A percentile compares a stretch with the other conserved stretches of the same genome.
Conservation (phyloP, 768 basidiomycete genomes). For the Hypholoma fasciculare region DNA sequence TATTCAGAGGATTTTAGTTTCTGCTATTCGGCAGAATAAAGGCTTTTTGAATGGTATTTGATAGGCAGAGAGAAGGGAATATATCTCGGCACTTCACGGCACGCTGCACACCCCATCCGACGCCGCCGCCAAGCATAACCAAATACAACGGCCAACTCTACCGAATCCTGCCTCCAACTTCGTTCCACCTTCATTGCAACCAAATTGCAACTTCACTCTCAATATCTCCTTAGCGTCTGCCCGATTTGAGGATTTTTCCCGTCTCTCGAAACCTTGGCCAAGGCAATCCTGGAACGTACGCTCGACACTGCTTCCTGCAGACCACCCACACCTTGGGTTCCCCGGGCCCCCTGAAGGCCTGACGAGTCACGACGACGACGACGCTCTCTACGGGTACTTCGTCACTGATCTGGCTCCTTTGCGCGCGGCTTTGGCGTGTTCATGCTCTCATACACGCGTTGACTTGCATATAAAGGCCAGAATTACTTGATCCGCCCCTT, state of each 20-base stretch:
- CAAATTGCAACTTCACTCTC: not conserved
- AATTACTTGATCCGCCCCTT: slow-evolving; percentile 90
- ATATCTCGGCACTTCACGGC: no score
- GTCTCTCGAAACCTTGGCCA: slow-evolving; percentile 47
- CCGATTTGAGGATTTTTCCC: slow-evolving; percentile 42
- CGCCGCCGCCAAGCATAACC: no score
- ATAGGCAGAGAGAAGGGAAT: no score
- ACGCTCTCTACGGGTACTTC: slow-evolving; percentile 50
- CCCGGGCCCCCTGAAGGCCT: no score
- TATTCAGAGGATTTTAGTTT: no score
- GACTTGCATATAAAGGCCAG: slow-evolving; percentile 84
- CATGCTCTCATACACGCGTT: slow-evolving; percentile 43
- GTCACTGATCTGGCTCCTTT: slow-evolving; percentile 28
- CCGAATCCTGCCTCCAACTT: no score
- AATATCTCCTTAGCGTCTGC: not conserved
- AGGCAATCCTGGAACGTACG: slow-evolving; percentile 30
- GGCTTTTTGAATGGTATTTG: no score
- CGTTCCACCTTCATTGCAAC: no score
- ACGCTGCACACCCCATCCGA: no score
- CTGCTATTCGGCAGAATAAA: no score
- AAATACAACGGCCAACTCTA: no score
- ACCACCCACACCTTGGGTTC: slow-evolving; percentile 42
- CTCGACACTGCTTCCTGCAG: no score
- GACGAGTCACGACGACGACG: slow-evolving; percentile 58
- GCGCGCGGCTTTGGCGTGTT: not conserved